Evolutionary conservation across 805 yeast species (phyloP).

Genomic region (Kuraishia capsulata): DNA sequence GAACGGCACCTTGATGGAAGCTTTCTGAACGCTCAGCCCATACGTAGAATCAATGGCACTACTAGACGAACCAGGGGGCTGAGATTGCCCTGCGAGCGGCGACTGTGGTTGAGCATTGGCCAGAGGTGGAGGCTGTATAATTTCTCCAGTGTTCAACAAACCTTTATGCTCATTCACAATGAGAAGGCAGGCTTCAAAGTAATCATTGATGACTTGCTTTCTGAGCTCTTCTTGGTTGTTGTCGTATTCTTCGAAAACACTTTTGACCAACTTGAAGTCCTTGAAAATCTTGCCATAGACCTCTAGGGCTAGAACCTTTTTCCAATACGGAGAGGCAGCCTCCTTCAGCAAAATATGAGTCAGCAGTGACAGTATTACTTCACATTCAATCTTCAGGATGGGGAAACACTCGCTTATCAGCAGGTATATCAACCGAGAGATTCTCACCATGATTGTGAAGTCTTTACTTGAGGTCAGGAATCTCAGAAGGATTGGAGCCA

Average conservation of each 20-base stretch:
- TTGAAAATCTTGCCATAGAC: slow-evolving; percentile 51
- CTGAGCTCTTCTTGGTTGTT: slow-evolving; percentile 34
- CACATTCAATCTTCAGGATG: slow-evolving; percentile 66
- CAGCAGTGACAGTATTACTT: slow-evolving; percentile 66
- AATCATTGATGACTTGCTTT: slow-evolving; percentile 51
- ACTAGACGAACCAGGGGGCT: slow-evolving; percentile 1
- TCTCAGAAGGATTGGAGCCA: slow-evolving; percentile 70
- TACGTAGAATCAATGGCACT: slow-evolving; percentile 8
- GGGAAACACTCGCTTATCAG: slow-evolving; percentile 54
- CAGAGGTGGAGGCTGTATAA: slow-evolving; percentile 20
- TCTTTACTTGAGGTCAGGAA: slow-evolving; percentile 47
- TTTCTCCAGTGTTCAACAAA: slow-evolving; percentile 24
- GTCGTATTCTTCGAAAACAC: slow-evolving; percentile 59
- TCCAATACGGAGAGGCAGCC: slow-evolving; percentile 58
- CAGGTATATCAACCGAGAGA: slow-evolving; percentile 60
- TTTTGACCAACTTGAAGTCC: slow-evolving; percentile 42
- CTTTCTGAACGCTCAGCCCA: slow-evolving; percentile 30
- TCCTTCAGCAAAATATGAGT: slow-evolving; percentile 62
- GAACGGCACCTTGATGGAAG: slow-evolving; percentile 42
- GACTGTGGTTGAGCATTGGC: slow-evolving; percentile 5
- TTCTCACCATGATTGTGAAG: slow-evolving; percentile 67
- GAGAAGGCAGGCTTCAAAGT: slow-evolving; percentile 33
- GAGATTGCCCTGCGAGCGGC: slow-evolving; percentile 4
- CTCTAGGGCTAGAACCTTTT: slow-evolving; percentile 64
- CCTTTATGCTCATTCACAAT: slow-evolving; percentile 23